These are phyloP conservation scores for Panus rudis DNA, from an alignment of 768 basidiomycete species.

Conservation along the genomic window DNA sequence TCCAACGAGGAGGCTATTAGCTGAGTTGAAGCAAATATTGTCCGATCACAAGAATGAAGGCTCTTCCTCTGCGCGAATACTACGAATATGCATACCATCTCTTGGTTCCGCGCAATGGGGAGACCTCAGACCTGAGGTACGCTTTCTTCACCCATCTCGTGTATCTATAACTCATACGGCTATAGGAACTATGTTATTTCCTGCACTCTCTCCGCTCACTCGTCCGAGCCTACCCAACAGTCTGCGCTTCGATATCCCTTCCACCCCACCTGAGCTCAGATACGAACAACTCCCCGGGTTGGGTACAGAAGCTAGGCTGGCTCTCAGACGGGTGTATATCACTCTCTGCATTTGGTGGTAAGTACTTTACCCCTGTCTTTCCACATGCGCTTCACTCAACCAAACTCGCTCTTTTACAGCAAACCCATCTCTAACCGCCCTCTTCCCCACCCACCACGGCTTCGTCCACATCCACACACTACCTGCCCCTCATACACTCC, in stretches of 20 bases:
- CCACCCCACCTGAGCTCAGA: conserved; percentile 56
- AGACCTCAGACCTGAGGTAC: conserved; percentile 49
- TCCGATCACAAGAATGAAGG: not conserved
- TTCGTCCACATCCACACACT: conserved; percentile 71
- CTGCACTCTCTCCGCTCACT: conserved; percentile 58
- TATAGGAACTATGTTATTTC: conserved; percentile 65
- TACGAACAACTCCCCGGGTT: conserved; percentile 55
- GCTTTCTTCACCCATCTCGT: conserved; percentile 9
- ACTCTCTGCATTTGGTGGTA: conserved; percentile 75
- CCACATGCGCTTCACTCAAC: not conserved
- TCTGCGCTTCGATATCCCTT: conserved; percentile 63
- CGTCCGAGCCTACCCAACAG: conserved; percentile 49
- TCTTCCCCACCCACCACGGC: conserved; percentile 85
- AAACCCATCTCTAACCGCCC: conserved; percentile 63
- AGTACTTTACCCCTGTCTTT: conserved; percentile 13
- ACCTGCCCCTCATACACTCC: conserved; percentile 66
- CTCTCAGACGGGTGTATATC: conserved; percentile 68
- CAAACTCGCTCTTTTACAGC: conserved; percentile 42
- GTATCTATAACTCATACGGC: not conserved
- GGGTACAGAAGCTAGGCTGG: conserved; percentile 78
- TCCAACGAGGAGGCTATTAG: not conserved
- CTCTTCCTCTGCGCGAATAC: conserved; percentile 16
- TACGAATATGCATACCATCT: conserved; percentile 56
- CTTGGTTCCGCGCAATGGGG: conserved; percentile 69
- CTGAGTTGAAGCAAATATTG: not conserved